phyloP scores from a whole-genome alignment of 2,329 filamentous ascomycete genomes.

The Sclerotinia glacialis region DNA sequence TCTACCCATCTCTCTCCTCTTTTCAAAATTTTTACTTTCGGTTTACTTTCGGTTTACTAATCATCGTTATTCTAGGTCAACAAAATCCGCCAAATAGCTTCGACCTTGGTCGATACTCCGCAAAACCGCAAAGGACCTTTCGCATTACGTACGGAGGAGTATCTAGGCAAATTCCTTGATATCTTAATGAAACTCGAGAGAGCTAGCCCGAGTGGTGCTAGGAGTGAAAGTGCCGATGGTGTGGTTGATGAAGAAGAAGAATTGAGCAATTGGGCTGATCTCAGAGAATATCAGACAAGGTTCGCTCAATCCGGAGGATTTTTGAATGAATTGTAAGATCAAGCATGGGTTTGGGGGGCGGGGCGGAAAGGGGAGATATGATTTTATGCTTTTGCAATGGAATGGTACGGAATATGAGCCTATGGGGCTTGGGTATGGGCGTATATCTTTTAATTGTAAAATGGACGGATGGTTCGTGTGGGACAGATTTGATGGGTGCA shows the following conservation, averaged over 20 bases:
- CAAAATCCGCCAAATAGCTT: conserved; percentile 82
- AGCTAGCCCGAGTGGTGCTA: conserved; percentile 43
- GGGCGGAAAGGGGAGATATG: neutral
- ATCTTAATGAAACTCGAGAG: conserved; percentile 70
- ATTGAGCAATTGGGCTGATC: conserved; percentile 71
- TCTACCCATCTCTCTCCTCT: conserved; percentile 25
- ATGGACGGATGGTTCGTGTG: neutral
- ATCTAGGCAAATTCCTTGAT: conserved; percentile 69
- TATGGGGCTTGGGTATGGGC: conserved; percentile 9
- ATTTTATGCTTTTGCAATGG: conserved; percentile 6
- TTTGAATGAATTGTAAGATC: conserved; percentile 23
- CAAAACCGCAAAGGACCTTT: conserved; percentile 51
- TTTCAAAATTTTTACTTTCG: conserved; percentile 2
- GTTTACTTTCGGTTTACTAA: conserved; percentile 14
- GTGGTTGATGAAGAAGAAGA: conserved; percentile 72
- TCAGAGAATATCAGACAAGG: conserved; percentile 73
- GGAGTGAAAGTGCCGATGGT: conserved; percentile 40
- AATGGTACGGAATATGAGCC: neutral
- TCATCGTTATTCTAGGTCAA: conserved; percentile 50
- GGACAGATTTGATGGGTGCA: neutral
- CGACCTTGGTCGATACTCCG: conserved; percentile 68
- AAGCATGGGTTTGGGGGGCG: neutral
- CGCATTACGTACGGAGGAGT: conserved; percentile 63
- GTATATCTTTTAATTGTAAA: neutral
- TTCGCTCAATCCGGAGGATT: conserved; percentile 66